A percentile compares a stretch with the other conserved stretches of the same genome.
These are phyloP conservation scores for Prunus fruticosa DNA, from an alignment of 306 rosid species.

Conservation along the genomic window DNA sequence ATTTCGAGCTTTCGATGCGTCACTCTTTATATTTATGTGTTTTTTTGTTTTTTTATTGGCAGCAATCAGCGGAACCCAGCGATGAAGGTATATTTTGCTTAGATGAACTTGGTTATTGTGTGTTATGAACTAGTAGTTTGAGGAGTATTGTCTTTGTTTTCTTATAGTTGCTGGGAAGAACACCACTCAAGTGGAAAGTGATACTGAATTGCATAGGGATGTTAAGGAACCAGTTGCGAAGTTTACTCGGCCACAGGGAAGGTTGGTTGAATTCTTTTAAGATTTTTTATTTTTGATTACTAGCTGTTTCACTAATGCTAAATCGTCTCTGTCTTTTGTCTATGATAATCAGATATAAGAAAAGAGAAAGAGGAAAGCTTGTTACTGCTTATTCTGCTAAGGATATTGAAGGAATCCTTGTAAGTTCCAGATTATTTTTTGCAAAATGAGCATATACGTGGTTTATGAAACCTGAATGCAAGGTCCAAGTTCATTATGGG, in stretches of 20 bases:
- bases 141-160: slow-evolving; percentile 9
- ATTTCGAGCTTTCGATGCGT: not conserved
- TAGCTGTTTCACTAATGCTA: not conserved
- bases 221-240: slow-evolving; percentile 40
- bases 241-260: slow-evolving; percentile 87
- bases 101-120: not conserved
- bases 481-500: not conserved
- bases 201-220: slow-evolving; percentile 31
- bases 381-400: slow-evolving; percentile 72
- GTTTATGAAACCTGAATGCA: not conserved
- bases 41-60: slow-evolving; percentile 11
- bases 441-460: not conserved
- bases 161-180: slow-evolving; percentile 29
- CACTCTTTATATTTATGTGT: not conserved
- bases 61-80: slow-evolving; percentile 65
- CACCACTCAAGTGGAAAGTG: slow-evolving; percentile 34
- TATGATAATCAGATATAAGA: slow-evolving; percentile 59
- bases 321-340: not conserved
- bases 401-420: slow-evolving; percentile 97
- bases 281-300: not conserved
- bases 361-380: slow-evolving; percentile 88
- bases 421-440: slow-evolving; percentile 32
- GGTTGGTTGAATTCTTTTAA: slow-evolving; percentile 41
- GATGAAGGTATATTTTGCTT: slow-evolving; percentile 43
- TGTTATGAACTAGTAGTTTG: not conserved